Conservation (phyloP, 2,329 filamentous ascomycete species). For the Diaporthe caulivora region DNA sequence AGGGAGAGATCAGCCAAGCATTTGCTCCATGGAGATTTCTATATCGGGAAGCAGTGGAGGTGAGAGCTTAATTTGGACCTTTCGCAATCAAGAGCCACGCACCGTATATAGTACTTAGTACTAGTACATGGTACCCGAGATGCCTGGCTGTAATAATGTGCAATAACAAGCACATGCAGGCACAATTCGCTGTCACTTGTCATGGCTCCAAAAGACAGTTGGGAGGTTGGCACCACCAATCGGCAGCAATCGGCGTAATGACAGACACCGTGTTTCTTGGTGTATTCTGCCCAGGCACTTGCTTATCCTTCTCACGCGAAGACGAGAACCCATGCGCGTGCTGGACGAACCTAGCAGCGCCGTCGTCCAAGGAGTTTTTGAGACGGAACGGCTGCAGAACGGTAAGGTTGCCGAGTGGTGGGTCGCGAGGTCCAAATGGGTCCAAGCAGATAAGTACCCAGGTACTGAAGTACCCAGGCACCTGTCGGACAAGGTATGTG, state of each 20-base stretch:
- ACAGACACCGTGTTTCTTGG: background rate
- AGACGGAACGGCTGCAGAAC: constrained; percentile 5
- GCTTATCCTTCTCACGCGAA: background rate
- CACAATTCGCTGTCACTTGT: background rate
- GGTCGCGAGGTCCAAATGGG: background rate
- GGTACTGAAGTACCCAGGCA: background rate
- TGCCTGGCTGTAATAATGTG: background rate
- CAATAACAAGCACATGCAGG: background rate
- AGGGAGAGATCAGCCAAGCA: constrained; percentile 23
- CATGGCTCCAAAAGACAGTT: constrained; percentile 5
- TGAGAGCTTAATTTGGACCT: constrained; percentile 23
- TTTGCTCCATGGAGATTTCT: constrained; percentile 7
- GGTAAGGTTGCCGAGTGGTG: constrained; percentile 22
- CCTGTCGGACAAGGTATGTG: background rate
- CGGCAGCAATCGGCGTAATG: no score
- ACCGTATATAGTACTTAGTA: background rate
- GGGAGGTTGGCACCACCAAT: background rate
- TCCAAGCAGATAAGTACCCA: background rate
- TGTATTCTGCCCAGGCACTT: background rate
- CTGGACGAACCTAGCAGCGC: background rate
- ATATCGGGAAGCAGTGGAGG: constrained; percentile 28
- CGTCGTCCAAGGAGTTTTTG: background rate
- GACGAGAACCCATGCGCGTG: background rate
- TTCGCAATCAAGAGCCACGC: background rate
- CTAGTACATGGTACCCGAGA: background rate